Evolutionary conservation across 129 eudicot species (phyloP), one percentile per base, ranked within the genome.

Genomic region (Tagetes patula): DNA sequence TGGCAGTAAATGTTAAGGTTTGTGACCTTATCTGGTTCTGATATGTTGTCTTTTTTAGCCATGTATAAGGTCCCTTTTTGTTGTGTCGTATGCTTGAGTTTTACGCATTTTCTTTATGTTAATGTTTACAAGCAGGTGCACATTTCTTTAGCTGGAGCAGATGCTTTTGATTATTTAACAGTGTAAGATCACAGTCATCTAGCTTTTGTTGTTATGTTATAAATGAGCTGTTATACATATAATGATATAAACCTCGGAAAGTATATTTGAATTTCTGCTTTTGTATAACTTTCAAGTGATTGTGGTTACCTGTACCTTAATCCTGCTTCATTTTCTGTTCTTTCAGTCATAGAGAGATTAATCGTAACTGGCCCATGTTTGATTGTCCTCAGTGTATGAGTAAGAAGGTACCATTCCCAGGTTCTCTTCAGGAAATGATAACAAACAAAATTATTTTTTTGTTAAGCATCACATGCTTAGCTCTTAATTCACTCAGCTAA

Each of bases 351-450:
- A 77, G 59, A 77, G 77, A 62, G 65, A 56, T 61, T 34, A 72
- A 72, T 67, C 62, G 73, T 47, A 71, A 13, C 49, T 73, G 77
- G 74, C 84, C 87, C 40, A 67, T 66, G 67, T 84, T 68, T 73
- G 87, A 84, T 53, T 84, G 84, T 77, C 84, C 87, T 13, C 80
- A 76, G 68, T 80, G 82, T 69, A 40, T 76, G 40, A 73, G 70
- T 73, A 73, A 69, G 45, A 76, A 84, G 88, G 88, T 84, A 73
- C 66, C 38, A 0, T 76, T 33, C 65, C 53, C 42, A 49, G 56
- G 27, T 64, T 53, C 31, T 54, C 8, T 30, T 71, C 33, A n/a
- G 45, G 42, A 48, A 6, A 14, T 2, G 1, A 33, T 30, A 2
- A 7, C 20, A 8, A 68, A 6, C 12, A 39, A 40, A 10, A 10